These are phyloP conservation scores for Aspergillus japonicus DNA, from an alignment of 2,329 filamentous ascomycete genomes.

Conservation along the genomic window DNA sequence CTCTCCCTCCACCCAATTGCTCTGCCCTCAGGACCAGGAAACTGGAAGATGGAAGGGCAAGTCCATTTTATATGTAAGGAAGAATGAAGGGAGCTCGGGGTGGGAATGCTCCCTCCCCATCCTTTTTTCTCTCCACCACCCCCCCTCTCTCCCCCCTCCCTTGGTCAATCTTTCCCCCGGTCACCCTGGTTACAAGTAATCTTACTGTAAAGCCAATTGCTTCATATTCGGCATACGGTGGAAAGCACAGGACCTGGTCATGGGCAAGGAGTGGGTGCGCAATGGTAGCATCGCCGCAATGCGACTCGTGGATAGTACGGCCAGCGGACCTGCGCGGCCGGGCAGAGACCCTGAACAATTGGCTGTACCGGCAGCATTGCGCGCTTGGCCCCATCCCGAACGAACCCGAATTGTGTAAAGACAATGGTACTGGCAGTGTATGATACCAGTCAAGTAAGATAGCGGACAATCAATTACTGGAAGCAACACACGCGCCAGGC, in stretches of 20 bases:
- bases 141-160: neutral
- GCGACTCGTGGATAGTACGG: slow-evolving; percentile 12
- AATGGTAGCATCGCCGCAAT: slow-evolving; percentile 2
- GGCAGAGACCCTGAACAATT: slow-evolving; percentile 15
- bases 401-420: slow-evolving; percentile 20
- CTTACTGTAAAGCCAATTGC: neutral
- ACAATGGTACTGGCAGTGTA: slow-evolving; percentile 14
- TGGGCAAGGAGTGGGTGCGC: neutral
- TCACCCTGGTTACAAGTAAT: neutral
- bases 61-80: slow-evolving; percentile 5
- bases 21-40: neutral
- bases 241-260: neutral
- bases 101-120: slow-evolving; percentile 8
- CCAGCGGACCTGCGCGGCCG: slow-evolving; percentile 18
- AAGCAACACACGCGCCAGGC: neutral
- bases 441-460: slow-evolving; percentile 1
- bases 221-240: neutral
- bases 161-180: neutral
- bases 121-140: neutral
- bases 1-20: neutral
- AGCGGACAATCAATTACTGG: slow-evolving; percentile 1
- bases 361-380: slow-evolving; percentile 17
- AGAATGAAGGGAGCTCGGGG: slow-evolving; percentile 10
- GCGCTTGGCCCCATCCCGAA: slow-evolving; percentile 23
- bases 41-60: neutral